Evolutionary conservation across 169 alveolate genomes (phyloP).

Genomic region (Besnoitia besnoiti): DNA sequence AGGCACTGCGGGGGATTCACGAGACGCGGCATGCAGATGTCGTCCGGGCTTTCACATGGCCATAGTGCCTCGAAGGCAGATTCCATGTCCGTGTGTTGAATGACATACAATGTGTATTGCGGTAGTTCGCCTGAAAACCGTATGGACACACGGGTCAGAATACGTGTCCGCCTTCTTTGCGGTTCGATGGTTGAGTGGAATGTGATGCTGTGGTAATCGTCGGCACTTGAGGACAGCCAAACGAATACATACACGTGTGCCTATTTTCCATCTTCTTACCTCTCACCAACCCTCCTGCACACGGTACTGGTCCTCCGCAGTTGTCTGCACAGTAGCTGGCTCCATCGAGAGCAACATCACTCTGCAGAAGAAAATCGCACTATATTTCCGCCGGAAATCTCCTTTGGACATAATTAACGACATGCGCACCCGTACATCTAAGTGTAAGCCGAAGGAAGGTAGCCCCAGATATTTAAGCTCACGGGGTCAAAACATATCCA

Average conservation of each 20-base stretch:
- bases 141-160: background rate
- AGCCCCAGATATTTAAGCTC: too few relatives aligned
- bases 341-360: constrained; percentile 5
- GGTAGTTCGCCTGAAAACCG: constrained; percentile 9
- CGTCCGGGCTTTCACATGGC: background rate
- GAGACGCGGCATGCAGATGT: background rate
- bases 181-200: background rate
- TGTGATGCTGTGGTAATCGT: background rate
- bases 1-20: constrained; percentile 18
- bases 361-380: background rate
- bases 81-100: constrained; percentile 14
- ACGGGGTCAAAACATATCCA: constrained; percentile 40
- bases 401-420: too few relatives aligned
- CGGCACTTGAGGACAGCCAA: background rate
- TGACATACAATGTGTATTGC: background rate
- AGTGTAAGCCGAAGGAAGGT: too few relatives aligned
- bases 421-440: too few relatives aligned
- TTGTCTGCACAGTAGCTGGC: constrained; percentile 34
- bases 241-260: background rate
- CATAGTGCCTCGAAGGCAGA: constrained; percentile 14
- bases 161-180: background rate
- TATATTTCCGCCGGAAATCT: too few relatives aligned
- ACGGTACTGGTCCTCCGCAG: constrained; percentile 34
- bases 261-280: background rate
- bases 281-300: background rate